A percentile compares a stretch with the other conserved stretches of the same genome.
Evolutionary conservation across 768 basidiomycete species (phyloP).

Genomic region (Suillus luteus): DNA sequence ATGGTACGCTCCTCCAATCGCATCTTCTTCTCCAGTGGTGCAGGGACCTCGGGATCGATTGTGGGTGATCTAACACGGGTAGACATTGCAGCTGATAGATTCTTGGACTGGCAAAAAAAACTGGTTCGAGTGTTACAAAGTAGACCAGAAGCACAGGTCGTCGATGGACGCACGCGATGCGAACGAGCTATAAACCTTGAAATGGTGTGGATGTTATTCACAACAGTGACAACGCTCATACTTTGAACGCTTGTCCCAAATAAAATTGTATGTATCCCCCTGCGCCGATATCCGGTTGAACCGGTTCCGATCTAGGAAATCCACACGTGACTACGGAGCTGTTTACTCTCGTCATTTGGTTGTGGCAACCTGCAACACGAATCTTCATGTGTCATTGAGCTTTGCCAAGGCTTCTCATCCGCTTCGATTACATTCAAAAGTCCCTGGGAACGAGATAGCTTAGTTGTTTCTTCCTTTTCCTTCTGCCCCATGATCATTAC

Average conservation of each 20-base stretch:
- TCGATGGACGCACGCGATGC: neutral
- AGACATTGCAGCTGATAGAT: slow-evolving; percentile 10
- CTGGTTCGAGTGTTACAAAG: neutral
- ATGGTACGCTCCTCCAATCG: slow-evolving; percentile 23
- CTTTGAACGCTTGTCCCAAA: neutral
- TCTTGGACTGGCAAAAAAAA: neutral
- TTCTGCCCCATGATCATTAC: slow-evolving; percentile 19
- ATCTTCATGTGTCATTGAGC: neutral
- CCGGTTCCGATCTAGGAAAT: neutral
- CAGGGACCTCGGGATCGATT: slow-evolving; percentile 17
- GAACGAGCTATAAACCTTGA: slow-evolving; percentile 1
- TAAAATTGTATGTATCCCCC: neutral
- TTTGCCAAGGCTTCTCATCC: neutral
- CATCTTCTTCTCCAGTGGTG: slow-evolving; percentile 34
- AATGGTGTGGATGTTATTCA: neutral
- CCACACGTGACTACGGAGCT: neutral
- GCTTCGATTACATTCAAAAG: neutral
- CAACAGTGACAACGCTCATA: neutral
- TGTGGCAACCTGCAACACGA: neutral
- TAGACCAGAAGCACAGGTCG: too few species aligned
- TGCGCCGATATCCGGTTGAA: too few species aligned
- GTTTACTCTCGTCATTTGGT: too few species aligned
- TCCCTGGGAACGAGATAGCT: neutral
- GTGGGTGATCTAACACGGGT: slow-evolving; percentile 15
- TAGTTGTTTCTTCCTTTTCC: neutral